These are phyloP conservation scores for Rhizoctonia solani DNA, from an alignment of 1,284 basidiomycete species.

Conservation along the genomic window DNA sequence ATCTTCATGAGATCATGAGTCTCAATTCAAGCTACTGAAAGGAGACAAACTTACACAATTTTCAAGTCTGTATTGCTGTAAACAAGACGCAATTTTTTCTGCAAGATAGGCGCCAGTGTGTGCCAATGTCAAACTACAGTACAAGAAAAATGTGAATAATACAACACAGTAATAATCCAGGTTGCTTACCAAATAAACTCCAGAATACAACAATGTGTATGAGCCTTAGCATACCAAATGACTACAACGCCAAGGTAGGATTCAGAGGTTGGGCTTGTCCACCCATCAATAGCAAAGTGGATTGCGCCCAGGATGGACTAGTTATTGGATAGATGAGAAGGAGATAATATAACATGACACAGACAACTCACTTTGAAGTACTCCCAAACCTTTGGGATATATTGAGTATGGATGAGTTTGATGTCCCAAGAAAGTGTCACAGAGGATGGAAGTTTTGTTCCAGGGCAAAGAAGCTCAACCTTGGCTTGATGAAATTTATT, in stretches of 20 bases:
- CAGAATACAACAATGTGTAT: slow-evolving; percentile 43
- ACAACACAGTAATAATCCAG: neutral
- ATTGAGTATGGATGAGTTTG: slow-evolving; percentile 41
- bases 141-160: neutral
- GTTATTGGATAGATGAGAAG: neutral
- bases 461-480: slow-evolving; percentile 44
- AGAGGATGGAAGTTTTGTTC: slow-evolving; percentile 42
- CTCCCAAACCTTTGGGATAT: slow-evolving; percentile 38
- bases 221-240: slow-evolving; percentile 43
- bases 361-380: slow-evolving; percentile 43
- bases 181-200: slow-evolving; percentile 46
- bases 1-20: too few species aligned
- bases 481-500: slow-evolving; percentile 43
- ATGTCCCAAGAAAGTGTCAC: slow-evolving; percentile 43
- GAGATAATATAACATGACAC: neutral
- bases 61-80: slow-evolving; percentile 43
- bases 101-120: slow-evolving; percentile 46
- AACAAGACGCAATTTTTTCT: slow-evolving; percentile 40
- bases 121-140: slow-evolving; percentile 41
- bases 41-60: slow-evolving; percentile 40
- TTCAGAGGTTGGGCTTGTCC: slow-evolving; percentile 43
- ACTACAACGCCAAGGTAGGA: slow-evolving; percentile 46
- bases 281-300: slow-evolving; percentile 46
- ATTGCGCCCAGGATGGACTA: slow-evolving; percentile 40
- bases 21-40: neutral